A percentile compares a stretch with the other conserved stretches of the same genome.
phyloP scores from a whole-genome alignment of 2,329 filamentous ascomycete species.

The Diaporthe australafricana region DNA sequence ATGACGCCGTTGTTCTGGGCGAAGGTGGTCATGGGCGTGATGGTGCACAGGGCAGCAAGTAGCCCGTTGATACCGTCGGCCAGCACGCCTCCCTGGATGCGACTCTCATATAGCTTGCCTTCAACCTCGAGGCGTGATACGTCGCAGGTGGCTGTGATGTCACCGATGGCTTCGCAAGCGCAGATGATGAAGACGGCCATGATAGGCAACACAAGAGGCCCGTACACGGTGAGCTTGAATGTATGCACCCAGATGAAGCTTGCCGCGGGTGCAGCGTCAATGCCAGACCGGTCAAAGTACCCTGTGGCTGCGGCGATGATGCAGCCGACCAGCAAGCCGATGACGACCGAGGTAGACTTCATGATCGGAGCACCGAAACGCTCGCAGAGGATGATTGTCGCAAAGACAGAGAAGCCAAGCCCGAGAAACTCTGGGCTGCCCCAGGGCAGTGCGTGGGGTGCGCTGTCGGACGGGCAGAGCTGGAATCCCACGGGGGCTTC shows the following conservation, averaged over 20 bases:
- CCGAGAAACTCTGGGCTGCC: slow-evolving; percentile 82
- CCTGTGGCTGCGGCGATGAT: slow-evolving; percentile 82
- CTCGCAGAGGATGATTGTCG: slow-evolving; percentile 84
- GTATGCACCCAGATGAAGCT: slow-evolving; percentile 86
- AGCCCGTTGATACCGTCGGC: slow-evolving; percentile 83
- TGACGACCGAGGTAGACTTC: slow-evolving; percentile 82
- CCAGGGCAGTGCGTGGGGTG: slow-evolving; percentile 81
- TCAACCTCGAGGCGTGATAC: slow-evolving; percentile 81
- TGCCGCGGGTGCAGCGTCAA: slow-evolving; percentile 76
- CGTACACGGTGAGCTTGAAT: slow-evolving; percentile 78
- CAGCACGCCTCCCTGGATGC: slow-evolving; percentile 82
- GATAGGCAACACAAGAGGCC: slow-evolving; percentile 78
- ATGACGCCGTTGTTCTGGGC: slow-evolving; percentile 91
- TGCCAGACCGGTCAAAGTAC: slow-evolving; percentile 81
- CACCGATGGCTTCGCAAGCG: slow-evolving; percentile 83
- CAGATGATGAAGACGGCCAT: slow-evolving; percentile 78
- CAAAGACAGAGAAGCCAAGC: slow-evolving; percentile 83
- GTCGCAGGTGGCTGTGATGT: slow-evolving; percentile 85
- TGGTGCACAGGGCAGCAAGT: slow-evolving; percentile 80
- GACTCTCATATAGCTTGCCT: slow-evolving; percentile 77
- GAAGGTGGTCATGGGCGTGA: slow-evolving; percentile 83
- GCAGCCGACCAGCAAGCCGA: slow-evolving; percentile 80
- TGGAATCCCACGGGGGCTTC: slow-evolving; percentile 67
- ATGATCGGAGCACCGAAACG: slow-evolving; percentile 86
- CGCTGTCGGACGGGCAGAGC: slow-evolving; percentile 74